Base-by-base conservation (phyloP, 495 filamentous ascomycete genomes). In the Aspergillus ellipticus region DNA sequence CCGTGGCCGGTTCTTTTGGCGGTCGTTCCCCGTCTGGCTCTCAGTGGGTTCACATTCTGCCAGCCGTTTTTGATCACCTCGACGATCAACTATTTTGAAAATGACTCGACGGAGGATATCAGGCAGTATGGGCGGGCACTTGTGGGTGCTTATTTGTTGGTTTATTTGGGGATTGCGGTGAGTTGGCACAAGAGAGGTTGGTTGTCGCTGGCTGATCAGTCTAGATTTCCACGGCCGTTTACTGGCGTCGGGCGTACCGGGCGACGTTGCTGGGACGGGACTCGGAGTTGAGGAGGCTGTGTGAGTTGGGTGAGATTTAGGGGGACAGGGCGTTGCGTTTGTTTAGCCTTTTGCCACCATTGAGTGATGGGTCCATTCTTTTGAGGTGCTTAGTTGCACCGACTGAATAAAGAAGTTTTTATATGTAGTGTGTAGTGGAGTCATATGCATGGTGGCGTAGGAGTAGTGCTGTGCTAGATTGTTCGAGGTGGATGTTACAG, bases 41-140 rank as follows among this genome's bases (percentile, higher is more conserved):
- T 80, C 13, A 79, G 76, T 33, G 81, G 63, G 0, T 83, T 86
- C 66, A 76, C 61, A 31, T 82, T 82, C 58, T 78, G 74, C 31
- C 83, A 86, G 51, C 82, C 84, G 2, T 81, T 88, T 42, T 68
- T 88, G 37, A 77, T 88, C 20, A 67, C 77, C 35, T 66, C 70
- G 4, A 69, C 79, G 0, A 58, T 82, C 50, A 53, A 33, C 68
- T 75, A 48, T 64, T 73, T 31, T 21, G 69, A 15, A 24, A 66
- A 48, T 62, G 71, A 8, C 51, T 43, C 5, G 58, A 64, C 20
- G 9, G 51, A 21, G 49, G 50, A 64, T 45, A 64, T 16, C 61
- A 49, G 24, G 28, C 74, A 79, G 49, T 57, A 74, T 43, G 80
- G 83, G 4, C 79, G 80, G 52, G 80, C 82, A 9, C 61, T 85